Percentiles rank a stretch among this genome's conserved stretches.
phyloP scores from a whole-genome alignment of 371 early-diverging fungal genomes.

The Syncephalastrum contaminatum region DNA sequence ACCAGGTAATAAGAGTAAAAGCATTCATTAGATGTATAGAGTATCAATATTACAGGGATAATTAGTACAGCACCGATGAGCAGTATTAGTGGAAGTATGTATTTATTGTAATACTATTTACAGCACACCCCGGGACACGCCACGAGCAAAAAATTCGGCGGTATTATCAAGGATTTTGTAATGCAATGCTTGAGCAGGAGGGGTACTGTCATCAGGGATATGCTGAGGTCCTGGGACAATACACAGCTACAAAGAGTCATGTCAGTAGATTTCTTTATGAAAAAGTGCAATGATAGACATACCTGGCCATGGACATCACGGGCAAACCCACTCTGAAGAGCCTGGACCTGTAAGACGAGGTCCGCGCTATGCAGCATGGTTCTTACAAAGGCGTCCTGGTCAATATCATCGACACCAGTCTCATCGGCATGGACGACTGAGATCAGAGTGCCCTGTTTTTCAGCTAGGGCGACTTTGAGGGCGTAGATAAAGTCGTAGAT shows the following conservation, averaged over 20 bases:
- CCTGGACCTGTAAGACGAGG: constrained; percentile 57
- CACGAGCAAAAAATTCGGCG: constrained; percentile 70
- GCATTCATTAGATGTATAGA: no score
- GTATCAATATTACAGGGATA: no score
- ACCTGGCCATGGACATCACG: constrained; percentile 72
- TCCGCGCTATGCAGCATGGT: constrained; percentile 49
- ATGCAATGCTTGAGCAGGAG: constrained; percentile 48
- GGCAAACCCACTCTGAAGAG: constrained; percentile 63
- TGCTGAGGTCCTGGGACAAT: constrained; percentile 52
- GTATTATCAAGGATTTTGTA: constrained; percentile 69
- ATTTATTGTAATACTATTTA: no score
- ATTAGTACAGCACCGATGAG: no score
- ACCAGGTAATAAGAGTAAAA: no score
- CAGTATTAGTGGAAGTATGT: no score
- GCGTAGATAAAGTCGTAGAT: constrained; percentile 48
- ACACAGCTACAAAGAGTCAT: constrained; percentile 27
- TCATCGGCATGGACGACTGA: constrained; percentile 64
- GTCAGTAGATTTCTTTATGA: neutral
- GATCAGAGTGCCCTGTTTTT: constrained; percentile 56
- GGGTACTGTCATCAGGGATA: constrained; percentile 7
- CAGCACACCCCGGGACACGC: constrained; percentile 45
- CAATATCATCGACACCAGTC: constrained; percentile 47
- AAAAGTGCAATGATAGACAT: neutral
- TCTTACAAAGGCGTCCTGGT: constrained; percentile 57
- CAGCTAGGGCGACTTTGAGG: constrained; percentile 41